A percentile compares a stretch with the other conserved stretches of the same genome.
Conservation (phyloP, 148 eudicot genomes). For the Bassia scoparia region DNA sequence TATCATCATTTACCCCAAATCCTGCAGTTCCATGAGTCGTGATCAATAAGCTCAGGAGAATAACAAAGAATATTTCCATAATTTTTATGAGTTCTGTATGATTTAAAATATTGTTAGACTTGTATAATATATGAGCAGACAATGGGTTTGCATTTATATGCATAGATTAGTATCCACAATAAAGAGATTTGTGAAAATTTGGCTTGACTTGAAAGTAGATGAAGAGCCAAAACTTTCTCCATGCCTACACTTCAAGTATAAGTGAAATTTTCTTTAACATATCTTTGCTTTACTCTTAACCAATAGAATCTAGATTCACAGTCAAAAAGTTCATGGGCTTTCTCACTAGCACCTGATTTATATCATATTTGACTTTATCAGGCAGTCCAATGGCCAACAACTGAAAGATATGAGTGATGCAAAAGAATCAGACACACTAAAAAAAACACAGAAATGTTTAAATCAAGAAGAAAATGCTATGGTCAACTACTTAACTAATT, state of each 20-base stretch:
- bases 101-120: conserved; percentile 32
- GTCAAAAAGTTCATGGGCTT: conserved; percentile 24
- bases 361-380: background rate
- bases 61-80: conserved; percentile 45
- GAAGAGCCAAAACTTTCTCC: conserved; percentile 48
- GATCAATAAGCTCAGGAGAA: conserved; percentile 39
- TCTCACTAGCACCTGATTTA: conserved; percentile 17
- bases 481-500: conserved; percentile 16
- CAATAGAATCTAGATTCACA: conserved; percentile 19
- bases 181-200: conserved; percentile 43
- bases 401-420: conserved; percentile 13
- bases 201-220: conserved; percentile 91
- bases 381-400: conserved; percentile 19
- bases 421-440: background rate
- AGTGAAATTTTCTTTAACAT: conserved; percentile 44
- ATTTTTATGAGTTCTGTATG: conserved; percentile 31
- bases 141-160: conserved; percentile 59
- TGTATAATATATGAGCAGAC: conserved; percentile 37
- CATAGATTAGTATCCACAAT: conserved; percentile 43
- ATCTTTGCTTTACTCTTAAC: conserved; percentile 93
- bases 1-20: conserved; percentile 31
- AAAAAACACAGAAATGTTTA: conserved; percentile 5
- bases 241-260: conserved; percentile 87
- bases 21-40: conserved; percentile 41
- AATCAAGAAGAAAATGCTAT: conserved; percentile 3